Evolutionary conservation across 176 grass and related monocot genomes (phyloP).

Genomic region (Triticum timopheevii): DNA sequence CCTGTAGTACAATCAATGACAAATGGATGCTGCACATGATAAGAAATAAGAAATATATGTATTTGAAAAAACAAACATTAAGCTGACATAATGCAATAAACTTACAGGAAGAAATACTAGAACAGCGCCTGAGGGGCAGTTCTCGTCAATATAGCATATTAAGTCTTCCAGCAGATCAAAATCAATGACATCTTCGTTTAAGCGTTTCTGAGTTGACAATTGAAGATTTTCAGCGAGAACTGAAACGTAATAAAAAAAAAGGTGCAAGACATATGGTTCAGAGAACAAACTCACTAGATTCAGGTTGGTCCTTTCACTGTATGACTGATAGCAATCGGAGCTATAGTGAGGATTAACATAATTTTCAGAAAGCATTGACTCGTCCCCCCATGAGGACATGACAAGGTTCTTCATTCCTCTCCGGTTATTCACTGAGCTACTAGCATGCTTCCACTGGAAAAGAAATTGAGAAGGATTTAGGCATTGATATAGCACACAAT

Average conservation of each 20-base stretch:
- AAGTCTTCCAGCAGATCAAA: conserved; percentile 97
- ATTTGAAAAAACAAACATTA: conserved; percentile 31
- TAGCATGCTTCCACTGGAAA: conserved; percentile 67
- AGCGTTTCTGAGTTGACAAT: conserved; percentile 54
- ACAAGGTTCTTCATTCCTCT: conserved; percentile 95
- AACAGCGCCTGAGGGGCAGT: conserved; percentile 72
- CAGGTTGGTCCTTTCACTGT: conserved; percentile 83
- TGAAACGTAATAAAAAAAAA: conserved; percentile 5
- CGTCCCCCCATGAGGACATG: conserved; percentile 94
- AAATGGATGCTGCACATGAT: conserved; percentile 18
- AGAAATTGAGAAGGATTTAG: conserved; percentile 23
- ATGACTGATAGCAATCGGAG: conserved; percentile 59
- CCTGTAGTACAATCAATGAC: conserved; percentile 52
- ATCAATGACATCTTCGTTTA: conserved; percentile 98
- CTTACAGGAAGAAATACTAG: conserved; percentile 97
- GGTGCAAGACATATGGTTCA: conserved; percentile 1
- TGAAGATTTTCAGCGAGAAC: conserved; percentile 13
- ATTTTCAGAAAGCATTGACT: conserved; percentile 82
- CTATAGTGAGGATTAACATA: conserved; percentile 93
- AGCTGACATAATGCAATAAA: conserved; percentile 25
- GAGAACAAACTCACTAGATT: conserved; percentile 69
- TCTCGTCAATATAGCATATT: conserved; percentile 91
- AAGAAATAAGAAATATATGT: conserved; percentile 9
- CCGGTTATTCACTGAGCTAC: conserved; percentile 75
- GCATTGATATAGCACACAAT: background rate